Conservation (phyloP, 1,284 basidiomycete genomes). For the Marasmius sp. region DNA sequence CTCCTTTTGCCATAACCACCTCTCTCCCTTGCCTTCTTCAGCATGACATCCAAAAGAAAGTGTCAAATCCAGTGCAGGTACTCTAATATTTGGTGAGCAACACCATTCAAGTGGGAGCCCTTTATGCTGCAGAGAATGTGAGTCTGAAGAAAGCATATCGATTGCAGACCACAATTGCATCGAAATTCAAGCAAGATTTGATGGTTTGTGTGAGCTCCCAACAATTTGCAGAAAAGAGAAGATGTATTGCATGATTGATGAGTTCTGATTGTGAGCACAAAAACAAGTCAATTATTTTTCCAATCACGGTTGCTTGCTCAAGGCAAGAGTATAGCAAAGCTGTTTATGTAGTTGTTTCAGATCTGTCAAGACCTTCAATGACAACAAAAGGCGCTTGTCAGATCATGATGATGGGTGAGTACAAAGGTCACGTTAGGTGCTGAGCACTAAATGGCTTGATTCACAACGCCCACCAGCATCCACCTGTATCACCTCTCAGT, state of each 20-base stretch:
- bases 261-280: constrained; percentile 82
- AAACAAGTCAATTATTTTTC: constrained; percentile 93
- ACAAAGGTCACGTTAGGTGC: not conserved
- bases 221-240: constrained; percentile 95
- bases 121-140: constrained; percentile 91
- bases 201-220: constrained; percentile 93
- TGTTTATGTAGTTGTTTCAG: constrained; percentile 90
- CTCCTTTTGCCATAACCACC: constrained; percentile 91
- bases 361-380: constrained; percentile 91
- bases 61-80: constrained; percentile 88
- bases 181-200: constrained; percentile 56
- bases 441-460: no score
- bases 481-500: no score
- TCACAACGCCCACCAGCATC: no score
- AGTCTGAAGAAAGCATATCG: constrained; percentile 97
- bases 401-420: not conserved
- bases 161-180: constrained; percentile 84
- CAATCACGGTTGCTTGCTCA: constrained; percentile 69
- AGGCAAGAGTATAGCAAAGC: constrained; percentile 57
- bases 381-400: constrained; percentile 83
- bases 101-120: constrained; percentile 76
- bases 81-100: constrained; percentile 77
- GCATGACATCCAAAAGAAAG: constrained; percentile 86
- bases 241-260: constrained; percentile 90
- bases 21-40: constrained; percentile 69